Evolutionary conservation across 1,284 basidiomycete species (phyloP), one percentile per base, ranked within the genome.

Genomic region (Agroathelia rolfsii): DNA sequence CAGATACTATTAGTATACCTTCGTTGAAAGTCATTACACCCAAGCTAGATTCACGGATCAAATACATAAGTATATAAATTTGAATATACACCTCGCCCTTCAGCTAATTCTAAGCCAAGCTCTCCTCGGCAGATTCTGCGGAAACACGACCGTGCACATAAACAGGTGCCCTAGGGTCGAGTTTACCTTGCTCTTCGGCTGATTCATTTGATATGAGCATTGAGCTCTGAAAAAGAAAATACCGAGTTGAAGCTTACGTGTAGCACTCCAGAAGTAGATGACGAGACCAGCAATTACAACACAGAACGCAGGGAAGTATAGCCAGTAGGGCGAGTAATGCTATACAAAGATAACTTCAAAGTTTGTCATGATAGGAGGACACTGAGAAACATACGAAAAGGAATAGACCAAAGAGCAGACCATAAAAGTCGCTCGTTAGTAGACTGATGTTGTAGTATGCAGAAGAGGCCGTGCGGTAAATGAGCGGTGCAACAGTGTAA

Each of bases 371-470:
- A n/a, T 20, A 20, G 39, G 18, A 19, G 13, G 32, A 16, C 9
- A 32, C 13, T 20, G 6, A 28, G 15, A 38, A 24, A 58, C 72
- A 45, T 48, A 78, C 74, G 51, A 70, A 82, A 38, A 82, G 62
- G 55, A 76, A 74, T 21, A 85, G 51, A 71, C 83, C 86, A 47
- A 90, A 85, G 14, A 88, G 59, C 32, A 90, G 64, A 13, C 85
- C 82, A 50, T 80, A 90, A 46, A 89, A 90, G 56, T 89, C 83
- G 50, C 77, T 79, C 11, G 86, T 80, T 13, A 90, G 69, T 10
- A 90, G 55, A 45, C 76, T 82, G 41, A 89, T 64, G 48, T 89
- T 89, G 59, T 77, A 89, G 60, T 76, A 89, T 7, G 80, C 72
- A 14, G 82, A 83, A 1, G 84, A 88, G 4, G 84, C 78, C 49